phyloP scores from a whole-genome alignment of 164 flowering plant species.

The Sedum album region DNA sequence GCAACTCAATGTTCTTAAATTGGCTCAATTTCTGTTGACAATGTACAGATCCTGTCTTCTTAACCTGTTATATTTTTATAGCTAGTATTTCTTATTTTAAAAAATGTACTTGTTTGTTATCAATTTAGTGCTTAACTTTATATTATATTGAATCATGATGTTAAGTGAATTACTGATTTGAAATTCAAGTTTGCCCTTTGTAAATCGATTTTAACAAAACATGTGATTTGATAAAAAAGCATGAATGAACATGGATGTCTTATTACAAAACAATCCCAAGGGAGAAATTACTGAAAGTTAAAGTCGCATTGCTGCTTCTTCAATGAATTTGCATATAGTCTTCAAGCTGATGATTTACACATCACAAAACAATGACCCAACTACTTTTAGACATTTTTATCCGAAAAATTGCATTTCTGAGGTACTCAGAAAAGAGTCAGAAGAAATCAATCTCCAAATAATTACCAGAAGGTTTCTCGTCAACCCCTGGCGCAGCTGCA shows the following conservation, averaged over 20 bases:
- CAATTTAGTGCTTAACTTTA: too few relatives aligned
- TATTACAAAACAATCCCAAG: background rate
- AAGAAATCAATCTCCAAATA: constrained; percentile 7
- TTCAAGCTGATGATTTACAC: background rate
- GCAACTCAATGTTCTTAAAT: background rate
- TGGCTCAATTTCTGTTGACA: background rate
- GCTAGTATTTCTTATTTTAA: background rate
- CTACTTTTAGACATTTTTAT: too few relatives aligned
- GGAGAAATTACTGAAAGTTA: background rate
- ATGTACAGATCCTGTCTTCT: background rate
- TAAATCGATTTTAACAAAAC: too few relatives aligned
- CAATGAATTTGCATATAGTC: background rate
- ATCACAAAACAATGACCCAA: background rate
- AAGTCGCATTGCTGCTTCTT: background rate
- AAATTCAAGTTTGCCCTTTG: too few relatives aligned
- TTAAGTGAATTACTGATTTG: too few relatives aligned
- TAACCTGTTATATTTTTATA: background rate
- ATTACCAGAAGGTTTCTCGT: constrained; percentile 25
- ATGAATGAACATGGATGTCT: background rate
- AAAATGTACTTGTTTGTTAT: too few relatives aligned
- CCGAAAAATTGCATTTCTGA: background rate
- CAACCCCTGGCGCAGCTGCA: constrained; percentile 35
- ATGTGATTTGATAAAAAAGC: background rate
- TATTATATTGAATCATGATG: too few relatives aligned
- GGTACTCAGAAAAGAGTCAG: background rate